Conservation (phyloP, 768 basidiomycete genomes). For the Kwoniella dejecticola region DNA sequence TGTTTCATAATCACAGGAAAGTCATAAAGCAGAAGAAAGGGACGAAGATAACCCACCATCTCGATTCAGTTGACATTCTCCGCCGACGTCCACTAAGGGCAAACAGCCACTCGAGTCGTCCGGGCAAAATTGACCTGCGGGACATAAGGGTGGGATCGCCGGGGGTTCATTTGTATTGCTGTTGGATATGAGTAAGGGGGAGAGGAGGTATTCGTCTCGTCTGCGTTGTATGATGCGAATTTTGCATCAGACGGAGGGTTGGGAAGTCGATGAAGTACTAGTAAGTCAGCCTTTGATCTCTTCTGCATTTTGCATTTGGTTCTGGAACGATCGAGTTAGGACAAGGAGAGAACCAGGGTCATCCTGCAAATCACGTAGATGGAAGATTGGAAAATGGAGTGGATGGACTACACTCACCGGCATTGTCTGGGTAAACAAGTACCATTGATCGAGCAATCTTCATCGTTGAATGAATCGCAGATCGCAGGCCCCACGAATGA, state of each 20-base stretch:
- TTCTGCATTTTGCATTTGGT: too few species aligned
- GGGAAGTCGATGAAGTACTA: too few species aligned
- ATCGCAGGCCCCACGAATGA: not conserved
- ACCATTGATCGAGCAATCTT: conserved; percentile 35
- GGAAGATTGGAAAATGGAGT: too few species aligned
- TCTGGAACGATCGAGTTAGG: too few species aligned
- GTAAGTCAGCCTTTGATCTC: not conserved
- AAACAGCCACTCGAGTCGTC: conserved; percentile 37
- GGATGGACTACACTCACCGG: too few species aligned
- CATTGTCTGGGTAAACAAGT: conserved; percentile 39
- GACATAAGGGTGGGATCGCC: conserved; percentile 31
- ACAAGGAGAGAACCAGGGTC: too few species aligned
- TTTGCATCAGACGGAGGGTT: too few species aligned
- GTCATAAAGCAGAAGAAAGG: too few species aligned
- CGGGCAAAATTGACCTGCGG: conserved; percentile 30
- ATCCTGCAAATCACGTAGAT: too few species aligned
- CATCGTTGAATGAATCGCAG: not conserved
- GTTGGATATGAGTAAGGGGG: conserved; percentile 27
- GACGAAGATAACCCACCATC: conserved; percentile 27
- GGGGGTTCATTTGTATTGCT: not conserved
- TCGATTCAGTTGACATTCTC: conserved; percentile 36
- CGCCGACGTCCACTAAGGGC: conserved; percentile 23
- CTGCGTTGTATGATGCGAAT: too few species aligned
- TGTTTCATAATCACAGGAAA: too few species aligned
- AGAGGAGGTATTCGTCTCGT: conserved; percentile 31